Percentiles rank a stretch among this genome's conserved stretches.
phyloP scores from a whole-genome alignment of 495 filamentous ascomycete genomes.

The Xylaria bambusicola region DNA sequence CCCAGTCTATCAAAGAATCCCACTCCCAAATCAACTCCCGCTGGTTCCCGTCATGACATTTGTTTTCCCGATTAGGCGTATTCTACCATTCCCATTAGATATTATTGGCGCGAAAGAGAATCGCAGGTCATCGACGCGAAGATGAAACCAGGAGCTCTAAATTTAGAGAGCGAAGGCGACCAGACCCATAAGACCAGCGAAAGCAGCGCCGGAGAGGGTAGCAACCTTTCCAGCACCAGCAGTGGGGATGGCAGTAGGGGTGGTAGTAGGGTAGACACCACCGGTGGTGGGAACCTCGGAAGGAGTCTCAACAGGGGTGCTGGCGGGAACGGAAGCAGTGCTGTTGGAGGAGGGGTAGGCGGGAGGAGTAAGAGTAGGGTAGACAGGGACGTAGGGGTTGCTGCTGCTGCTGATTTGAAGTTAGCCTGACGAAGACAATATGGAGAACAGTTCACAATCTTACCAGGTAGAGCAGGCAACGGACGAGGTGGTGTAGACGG shows the following conservation, averaged over 20 bases:
- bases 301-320: conserved; percentile 35
- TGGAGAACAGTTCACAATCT: conserved; percentile 16
- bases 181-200: conserved; percentile 73
- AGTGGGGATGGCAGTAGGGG: conserved; percentile 49
- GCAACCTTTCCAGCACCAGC: conserved; percentile 66
- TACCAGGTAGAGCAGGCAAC: conserved; percentile 70
- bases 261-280: conserved; percentile 35
- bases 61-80: conserved; percentile 18
- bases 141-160: conserved; percentile 23
- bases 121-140: conserved; percentile 40
- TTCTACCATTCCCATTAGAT: conserved; percentile 35
- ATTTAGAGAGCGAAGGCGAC: conserved; percentile 77
- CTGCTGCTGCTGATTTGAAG: conserved; percentile 11
- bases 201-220: conserved; percentile 67
- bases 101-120: conserved; percentile 39
- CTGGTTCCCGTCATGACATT: conserved; percentile 42
- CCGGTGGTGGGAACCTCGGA: conserved; percentile 33
- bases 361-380: conserved; percentile 26
- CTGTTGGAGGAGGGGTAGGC: conserved; percentile 25
- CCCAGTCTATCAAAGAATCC: conserved; percentile 8
- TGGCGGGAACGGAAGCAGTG: conserved; percentile 29
- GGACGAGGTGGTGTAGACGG: conserved; percentile 62
- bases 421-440: background rate
- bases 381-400: conserved; percentile 22
- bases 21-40: conserved; percentile 27